A percentile compares a stretch with the other conserved stretches of the same genome.
Evolutionary conservation across 371 early-diverging fungal species (phyloP).

Genomic region (Neoconidiobolus thromboides): DNA sequence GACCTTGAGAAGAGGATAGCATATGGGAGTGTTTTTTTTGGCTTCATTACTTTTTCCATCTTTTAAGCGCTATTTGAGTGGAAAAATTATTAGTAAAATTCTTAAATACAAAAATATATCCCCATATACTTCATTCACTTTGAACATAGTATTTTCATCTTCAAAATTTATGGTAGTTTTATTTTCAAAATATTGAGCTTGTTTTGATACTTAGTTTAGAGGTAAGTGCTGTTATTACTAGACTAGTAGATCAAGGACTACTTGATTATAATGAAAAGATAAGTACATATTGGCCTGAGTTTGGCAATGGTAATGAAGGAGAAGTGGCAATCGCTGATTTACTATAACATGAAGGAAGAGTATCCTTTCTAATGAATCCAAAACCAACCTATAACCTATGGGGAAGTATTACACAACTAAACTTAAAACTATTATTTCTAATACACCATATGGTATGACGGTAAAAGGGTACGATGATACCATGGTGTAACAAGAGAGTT

Average conservation of each 20-base stretch:
- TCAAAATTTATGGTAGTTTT: constrained; percentile 25
- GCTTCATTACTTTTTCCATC: too few relatives aligned
- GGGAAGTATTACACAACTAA: constrained; percentile 11
- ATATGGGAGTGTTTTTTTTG: too few relatives aligned
- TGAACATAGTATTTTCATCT: constrained; percentile 45
- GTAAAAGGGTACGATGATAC: constrained; percentile 27
- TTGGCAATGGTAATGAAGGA: constrained; percentile 46
- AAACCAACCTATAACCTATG: constrained; percentile 13
- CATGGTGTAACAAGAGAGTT: constrained; percentile 48
- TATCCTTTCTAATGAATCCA: constrained; percentile 27
- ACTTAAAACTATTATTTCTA: constrained; percentile 22
- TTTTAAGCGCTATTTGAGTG: too few relatives aligned
- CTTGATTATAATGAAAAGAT: constrained; percentile 32
- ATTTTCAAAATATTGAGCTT: background rate
- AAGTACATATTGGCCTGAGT: constrained; percentile 51
- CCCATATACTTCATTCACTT: constrained; percentile 24
- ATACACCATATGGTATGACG: constrained; percentile 41
- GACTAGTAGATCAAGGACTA: constrained; percentile 32
- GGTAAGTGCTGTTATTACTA: constrained; percentile 24
- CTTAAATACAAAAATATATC: too few relatives aligned
- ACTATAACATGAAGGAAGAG: constrained; percentile 42
- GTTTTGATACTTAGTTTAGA: background rate
- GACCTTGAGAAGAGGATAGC: constrained; percentile 16
- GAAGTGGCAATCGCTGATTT: constrained; percentile 38
- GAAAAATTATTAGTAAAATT: too few relatives aligned